Percentiles rank a stretch among this genome's conserved stretches.
Conservation (phyloP, 805 yeast species). For the Spathaspora hagerdaliae region DNA sequence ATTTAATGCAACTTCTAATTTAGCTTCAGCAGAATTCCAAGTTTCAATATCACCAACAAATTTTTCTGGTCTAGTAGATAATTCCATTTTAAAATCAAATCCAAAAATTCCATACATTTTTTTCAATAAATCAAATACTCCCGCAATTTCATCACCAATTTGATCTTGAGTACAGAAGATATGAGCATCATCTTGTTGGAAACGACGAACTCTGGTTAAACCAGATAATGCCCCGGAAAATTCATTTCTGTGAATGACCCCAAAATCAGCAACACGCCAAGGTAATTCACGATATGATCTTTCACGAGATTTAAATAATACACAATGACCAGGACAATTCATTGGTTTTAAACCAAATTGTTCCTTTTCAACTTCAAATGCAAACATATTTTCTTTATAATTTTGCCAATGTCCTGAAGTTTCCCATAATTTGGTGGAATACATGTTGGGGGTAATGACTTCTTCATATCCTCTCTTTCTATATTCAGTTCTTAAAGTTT, state of each 20-base stretch:
- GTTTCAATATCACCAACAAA: conserved; percentile 91
- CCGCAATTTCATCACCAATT: conserved; percentile 79
- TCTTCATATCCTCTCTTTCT: conserved; percentile 94
- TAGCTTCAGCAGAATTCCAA: conserved; percentile 89
- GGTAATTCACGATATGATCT: conserved; percentile 96
- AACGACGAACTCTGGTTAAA: conserved; percentile 94
- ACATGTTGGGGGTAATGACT: conserved; percentile 99
- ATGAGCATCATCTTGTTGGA: conserved; percentile 99
- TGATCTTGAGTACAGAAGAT: conserved; percentile 93
- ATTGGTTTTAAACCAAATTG: conserved; percentile 91
- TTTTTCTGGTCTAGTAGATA: conserved; percentile 96
- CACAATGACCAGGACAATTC: conserved; percentile 92
- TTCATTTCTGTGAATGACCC: conserved; percentile 96
- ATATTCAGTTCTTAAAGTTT: conserved; percentile 78
- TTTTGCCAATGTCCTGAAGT: conserved; percentile 98
- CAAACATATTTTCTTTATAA: conserved; percentile 95
- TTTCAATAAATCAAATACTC: conserved; percentile 81
- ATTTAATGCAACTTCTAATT: conserved; percentile 77
- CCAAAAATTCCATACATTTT: conserved; percentile 89
- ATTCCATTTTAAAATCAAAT: conserved; percentile 93
- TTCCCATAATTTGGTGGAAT: conserved; percentile 95
- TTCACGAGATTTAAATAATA: conserved; percentile 86
- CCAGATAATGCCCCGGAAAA: conserved; percentile 88
- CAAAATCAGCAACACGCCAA: conserved; percentile 98
- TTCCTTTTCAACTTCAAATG: conserved; percentile 96